Percentiles rank a stretch among this genome's conserved stretches.
Evolutionary conservation across 768 basidiomycete genomes (phyloP).

Genomic region (Pulveroboletus sp.): DNA sequence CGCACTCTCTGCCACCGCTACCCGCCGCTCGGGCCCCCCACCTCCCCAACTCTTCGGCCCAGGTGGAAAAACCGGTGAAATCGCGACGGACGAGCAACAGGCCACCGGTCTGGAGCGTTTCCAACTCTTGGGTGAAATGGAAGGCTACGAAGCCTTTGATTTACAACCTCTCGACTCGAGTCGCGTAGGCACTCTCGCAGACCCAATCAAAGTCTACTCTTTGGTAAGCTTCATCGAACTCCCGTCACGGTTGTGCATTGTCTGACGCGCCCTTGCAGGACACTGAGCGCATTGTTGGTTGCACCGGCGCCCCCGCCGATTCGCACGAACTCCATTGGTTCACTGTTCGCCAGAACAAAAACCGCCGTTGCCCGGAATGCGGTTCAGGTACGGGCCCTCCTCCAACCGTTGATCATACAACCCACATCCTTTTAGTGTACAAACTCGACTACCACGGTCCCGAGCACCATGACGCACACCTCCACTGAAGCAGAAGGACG

Average conservation of each 20-base stretch:
- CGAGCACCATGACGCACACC: slow-evolving; percentile 45
- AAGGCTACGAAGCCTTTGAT: slow-evolving; percentile 90
- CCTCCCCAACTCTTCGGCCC: slow-evolving; percentile 66
- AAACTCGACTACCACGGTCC: slow-evolving; percentile 67
- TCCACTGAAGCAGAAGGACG: slow-evolving; percentile 34
- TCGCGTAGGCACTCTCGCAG: slow-evolving; percentile 79
- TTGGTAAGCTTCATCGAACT: slow-evolving; percentile 52
- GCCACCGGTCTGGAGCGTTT: slow-evolving; percentile 96
- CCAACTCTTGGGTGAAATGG: slow-evolving; percentile 83
- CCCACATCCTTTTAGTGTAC: slow-evolving; percentile 50
- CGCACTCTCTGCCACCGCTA: slow-evolving; percentile 55
- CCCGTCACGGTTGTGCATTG: background rate
- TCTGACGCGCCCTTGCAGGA: slow-evolving; percentile 45
- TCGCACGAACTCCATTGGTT: slow-evolving; percentile 94
- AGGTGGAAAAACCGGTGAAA: slow-evolving; percentile 67
- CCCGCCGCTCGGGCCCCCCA: slow-evolving; percentile 53
- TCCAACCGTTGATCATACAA: background rate
- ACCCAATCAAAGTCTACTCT: slow-evolving; percentile 86
- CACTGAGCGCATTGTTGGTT: slow-evolving; percentile 81
- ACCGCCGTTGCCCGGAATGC: slow-evolving; percentile 85
- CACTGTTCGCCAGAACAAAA: slow-evolving; percentile 57
- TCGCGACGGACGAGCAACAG: slow-evolving; percentile 84
- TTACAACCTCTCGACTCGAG: slow-evolving; percentile 78
- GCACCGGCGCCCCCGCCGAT: slow-evolving; percentile 92
- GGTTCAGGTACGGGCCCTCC: slow-evolving; percentile 72